Base-by-base conservation (phyloP, 163 green algal species). In the Scenedesmus sp. region DNA sequence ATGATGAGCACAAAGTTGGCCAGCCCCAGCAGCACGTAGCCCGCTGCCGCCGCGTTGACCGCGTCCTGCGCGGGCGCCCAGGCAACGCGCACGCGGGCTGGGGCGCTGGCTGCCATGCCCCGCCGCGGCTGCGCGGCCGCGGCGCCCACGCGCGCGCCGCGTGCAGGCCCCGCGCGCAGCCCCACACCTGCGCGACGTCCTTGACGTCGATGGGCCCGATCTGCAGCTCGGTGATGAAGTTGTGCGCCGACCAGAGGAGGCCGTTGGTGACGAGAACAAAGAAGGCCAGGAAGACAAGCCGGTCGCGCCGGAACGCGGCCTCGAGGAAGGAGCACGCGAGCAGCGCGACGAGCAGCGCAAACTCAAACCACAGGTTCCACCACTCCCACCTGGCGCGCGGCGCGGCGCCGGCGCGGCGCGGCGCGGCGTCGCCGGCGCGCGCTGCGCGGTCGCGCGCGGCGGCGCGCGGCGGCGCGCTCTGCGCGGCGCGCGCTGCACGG, bases 371-470 rank as follows among this genome's bases (percentile, higher is more conserved):
- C 3, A 82, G 7, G 33, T 6, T 54, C 48, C 48, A 81, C 73
- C 73, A 81, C 62, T 81, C 73, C 73, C 73, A 81, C 50, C 54
- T n/a, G n/a, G n/a, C n/a, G n/a, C n/a, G n/a, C n/a, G n/a, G n/a
- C n/a, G n/a, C n/a, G n/a, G n/a, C n/a, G n/a, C n/a, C n/a, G n/a
- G n/a, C n/a, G n/a, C n/a, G n/a, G n/a, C n/a, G n/a, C n/a, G n/a
- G n/a, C n/a, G n/a, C n/a, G n/a, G n/a, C n/a, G n/a, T n/a, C n/a
- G n/a, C n/a, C n/a, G n/a, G n/a, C n/a, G n/a, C n/a, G 36, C 9
- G 39, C 39, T 6, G 39, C 39, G 39, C 7, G 7, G 10, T 47
- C 7, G 7, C 6, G 39, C 39, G 10, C 39, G 7, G 6, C 39
- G 7, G 39, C 39, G 6, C 7, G 39, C 39, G 39, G 39, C 39